These are phyloP conservation scores for Basidiobolus heterosporus DNA, from an alignment of 371 early-diverging fungal genomes.

Conservation along the genomic window DNA sequence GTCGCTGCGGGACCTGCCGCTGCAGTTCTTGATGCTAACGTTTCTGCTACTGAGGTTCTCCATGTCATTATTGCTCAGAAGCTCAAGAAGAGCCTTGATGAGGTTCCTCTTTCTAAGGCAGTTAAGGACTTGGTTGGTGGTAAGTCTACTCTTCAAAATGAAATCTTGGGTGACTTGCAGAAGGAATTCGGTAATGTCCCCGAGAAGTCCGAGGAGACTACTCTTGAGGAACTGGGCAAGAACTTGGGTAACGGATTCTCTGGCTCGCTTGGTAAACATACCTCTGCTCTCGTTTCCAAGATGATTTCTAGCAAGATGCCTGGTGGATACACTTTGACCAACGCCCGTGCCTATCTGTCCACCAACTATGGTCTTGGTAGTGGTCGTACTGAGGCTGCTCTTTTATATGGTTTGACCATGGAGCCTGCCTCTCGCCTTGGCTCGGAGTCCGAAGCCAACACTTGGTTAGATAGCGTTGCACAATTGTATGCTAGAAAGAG, in stretches of 20 bases:
- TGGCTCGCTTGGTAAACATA: constrained; percentile 76
- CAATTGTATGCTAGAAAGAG: constrained; percentile 9
- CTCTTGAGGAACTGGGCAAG: constrained; percentile 66
- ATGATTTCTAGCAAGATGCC: constrained; percentile 85
- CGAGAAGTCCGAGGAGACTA: constrained; percentile 84
- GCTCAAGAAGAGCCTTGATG: constrained; percentile 64
- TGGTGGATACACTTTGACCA: constrained; percentile 72
- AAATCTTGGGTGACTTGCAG: constrained; percentile 86
- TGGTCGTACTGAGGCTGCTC: constrained; percentile 63
- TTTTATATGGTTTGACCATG: constrained; percentile 67
- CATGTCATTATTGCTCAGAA: constrained; percentile 79
- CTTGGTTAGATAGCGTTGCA: constrained; percentile 69
- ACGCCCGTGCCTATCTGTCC: constrained; percentile 54
- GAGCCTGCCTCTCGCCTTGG: constrained; percentile 77
- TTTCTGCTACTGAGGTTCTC: constrained; percentile 61
- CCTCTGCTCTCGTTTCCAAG: constrained; percentile 58
- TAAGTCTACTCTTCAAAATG: constrained; percentile 91
- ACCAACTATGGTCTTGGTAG: constrained; percentile 67
- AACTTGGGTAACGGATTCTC: constrained; percentile 40
- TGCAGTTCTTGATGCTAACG: constrained; percentile 51
- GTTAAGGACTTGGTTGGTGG: constrained; percentile 91
- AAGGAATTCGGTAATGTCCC: constrained; percentile 79
- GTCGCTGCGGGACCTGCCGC: constrained; percentile 30
- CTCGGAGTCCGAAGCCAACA: constrained; percentile 70
- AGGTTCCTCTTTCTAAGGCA: constrained; percentile 57